Evolutionary conservation across 2,329 filamentous ascomycete species (phyloP).

Genomic region (Cercospora sp.): DNA sequence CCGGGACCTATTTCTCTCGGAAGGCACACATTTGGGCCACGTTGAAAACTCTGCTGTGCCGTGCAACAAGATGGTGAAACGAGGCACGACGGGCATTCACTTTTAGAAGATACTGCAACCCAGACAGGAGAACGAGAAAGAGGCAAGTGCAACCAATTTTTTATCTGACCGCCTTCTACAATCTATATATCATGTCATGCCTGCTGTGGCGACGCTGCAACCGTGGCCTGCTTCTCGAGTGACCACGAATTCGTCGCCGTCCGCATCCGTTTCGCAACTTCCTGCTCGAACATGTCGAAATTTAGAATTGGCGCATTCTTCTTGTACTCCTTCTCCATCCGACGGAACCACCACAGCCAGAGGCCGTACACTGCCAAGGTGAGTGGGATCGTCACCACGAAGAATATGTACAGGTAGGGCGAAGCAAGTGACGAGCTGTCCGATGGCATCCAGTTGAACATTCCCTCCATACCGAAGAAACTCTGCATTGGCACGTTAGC

Average conservation of each 20-base stretch:
- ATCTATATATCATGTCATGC: constrained; percentile 6
- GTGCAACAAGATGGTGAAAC: constrained; percentile 6
- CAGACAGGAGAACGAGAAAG: background rate
- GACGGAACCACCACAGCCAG: constrained; percentile 37
- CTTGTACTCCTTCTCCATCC: constrained; percentile 32
- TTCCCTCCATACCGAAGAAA: constrained; percentile 39
- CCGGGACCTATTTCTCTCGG: background rate
- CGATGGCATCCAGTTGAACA: constrained; percentile 33
- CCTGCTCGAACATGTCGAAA: constrained; percentile 35
- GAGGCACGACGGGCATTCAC: background rate
- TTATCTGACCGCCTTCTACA: background rate
- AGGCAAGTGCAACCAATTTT: background rate
- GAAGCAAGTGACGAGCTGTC: constrained; percentile 33
- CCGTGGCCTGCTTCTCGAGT: constrained; percentile 24
- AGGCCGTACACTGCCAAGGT: constrained; percentile 35
- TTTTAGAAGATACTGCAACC: background rate
- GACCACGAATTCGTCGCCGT: constrained; percentile 32
- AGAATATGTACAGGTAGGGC: constrained; percentile 38
- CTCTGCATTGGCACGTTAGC: constrained; percentile 24
- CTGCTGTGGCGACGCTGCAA: constrained; percentile 14
- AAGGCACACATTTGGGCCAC: background rate
- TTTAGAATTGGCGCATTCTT: constrained; percentile 33
- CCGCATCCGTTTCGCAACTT: constrained; percentile 35
- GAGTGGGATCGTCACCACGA: constrained; percentile 38
- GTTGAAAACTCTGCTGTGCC: constrained; percentile 4